Percentiles rank a stretch among this genome's conserved stretches.
These are phyloP conservation scores for Chytridium lagenaria DNA, from an alignment of 371 early-diverging fungal species.

Conservation along the genomic window DNA sequence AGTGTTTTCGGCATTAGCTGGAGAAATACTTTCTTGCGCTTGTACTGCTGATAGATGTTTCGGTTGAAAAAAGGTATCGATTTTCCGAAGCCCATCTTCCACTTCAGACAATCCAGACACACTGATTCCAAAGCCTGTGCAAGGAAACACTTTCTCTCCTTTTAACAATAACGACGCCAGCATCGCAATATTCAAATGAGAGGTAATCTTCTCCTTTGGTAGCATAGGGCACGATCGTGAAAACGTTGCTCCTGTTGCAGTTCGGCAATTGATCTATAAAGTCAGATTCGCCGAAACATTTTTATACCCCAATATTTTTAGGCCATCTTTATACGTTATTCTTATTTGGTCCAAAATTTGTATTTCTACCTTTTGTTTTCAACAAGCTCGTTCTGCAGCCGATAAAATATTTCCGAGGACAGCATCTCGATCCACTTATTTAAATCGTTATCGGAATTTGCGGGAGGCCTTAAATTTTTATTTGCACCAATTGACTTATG, in stretches of 20 bases:
- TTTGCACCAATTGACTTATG: slow-evolving; percentile 67
- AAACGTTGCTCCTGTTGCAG: background rate
- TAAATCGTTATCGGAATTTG: slow-evolving; percentile 42
- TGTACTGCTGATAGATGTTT: too few relatives aligned
- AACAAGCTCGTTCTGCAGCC: slow-evolving; percentile 61
- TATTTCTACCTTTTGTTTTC: slow-evolving; percentile 37
- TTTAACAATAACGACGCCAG: slow-evolving; percentile 13
- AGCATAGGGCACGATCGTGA: slow-evolving; percentile 18
- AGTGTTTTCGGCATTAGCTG: background rate
- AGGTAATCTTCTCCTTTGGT: background rate
- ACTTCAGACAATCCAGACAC: background rate
- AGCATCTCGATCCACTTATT: slow-evolving; percentile 65
- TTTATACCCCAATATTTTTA: slow-evolving; percentile 52
- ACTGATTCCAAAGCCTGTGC: background rate
- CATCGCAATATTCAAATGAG: slow-evolving; percentile 10
- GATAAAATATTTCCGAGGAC: slow-evolving; percentile 60
- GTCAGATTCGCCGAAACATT: too few relatives aligned
- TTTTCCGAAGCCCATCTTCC: background rate
- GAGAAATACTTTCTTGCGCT: too few relatives aligned
- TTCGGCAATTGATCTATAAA: slow-evolving; percentile 1
- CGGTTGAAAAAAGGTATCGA: background rate
- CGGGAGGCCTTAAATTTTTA: slow-evolving; percentile 58
- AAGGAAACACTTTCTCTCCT: slow-evolving; percentile 4
- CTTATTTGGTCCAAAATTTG: background rate
- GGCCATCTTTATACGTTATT: slow-evolving; percentile 56